Evolutionary conservation across 768 basidiomycete genomes (phyloP).

Genomic region (Psilocybe cyanescens): DNA sequence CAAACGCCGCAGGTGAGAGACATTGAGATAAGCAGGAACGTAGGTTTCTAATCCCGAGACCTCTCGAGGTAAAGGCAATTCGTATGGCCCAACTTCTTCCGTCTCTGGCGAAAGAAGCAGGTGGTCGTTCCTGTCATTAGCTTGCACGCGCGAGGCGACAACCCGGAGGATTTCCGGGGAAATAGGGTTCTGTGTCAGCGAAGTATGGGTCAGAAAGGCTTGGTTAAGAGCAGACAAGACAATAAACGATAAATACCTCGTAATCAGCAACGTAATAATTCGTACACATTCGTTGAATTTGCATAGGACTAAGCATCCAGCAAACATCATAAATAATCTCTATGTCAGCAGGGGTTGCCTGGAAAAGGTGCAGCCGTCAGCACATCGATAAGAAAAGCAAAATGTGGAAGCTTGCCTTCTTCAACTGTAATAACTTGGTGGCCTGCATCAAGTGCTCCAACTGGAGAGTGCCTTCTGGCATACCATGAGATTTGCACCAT

Average conservation of each 20-base stretch:
- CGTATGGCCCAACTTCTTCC: slow-evolving; percentile 96
- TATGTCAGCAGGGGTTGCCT: slow-evolving; percentile 94
- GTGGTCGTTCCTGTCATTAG: slow-evolving; percentile 97
- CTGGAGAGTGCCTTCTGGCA: slow-evolving; percentile 98
- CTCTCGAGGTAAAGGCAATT: slow-evolving; percentile 91
- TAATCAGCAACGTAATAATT: slow-evolving; percentile 99
- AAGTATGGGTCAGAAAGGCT: background rate
- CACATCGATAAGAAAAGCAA: background rate
- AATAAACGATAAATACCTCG: slow-evolving; percentile 58
- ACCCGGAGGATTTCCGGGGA: slow-evolving; percentile 96
- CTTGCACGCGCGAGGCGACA: slow-evolving; percentile 93
- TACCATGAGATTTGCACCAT: slow-evolving; percentile 99
- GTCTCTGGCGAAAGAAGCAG: slow-evolving; percentile 94
- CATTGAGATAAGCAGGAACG: slow-evolving; percentile 89
- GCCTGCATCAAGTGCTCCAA: slow-evolving; percentile 99
- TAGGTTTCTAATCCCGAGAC: slow-evolving; percentile 97
- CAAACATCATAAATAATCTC: slow-evolving; percentile 99
- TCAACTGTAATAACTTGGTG: slow-evolving; percentile 95
- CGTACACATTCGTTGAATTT: slow-evolving; percentile 99
- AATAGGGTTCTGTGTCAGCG: slow-evolving; percentile 77
- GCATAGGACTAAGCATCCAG: slow-evolving; percentile 99
- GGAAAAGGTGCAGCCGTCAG: background rate
- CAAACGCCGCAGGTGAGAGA: slow-evolving; percentile 85
- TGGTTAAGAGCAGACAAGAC: slow-evolving; percentile 15
- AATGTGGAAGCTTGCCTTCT: slow-evolving; percentile 66